A percentile compares a stretch with the other conserved stretches of the same genome.
Evolutionary conservation across 2,329 filamentous ascomycete species (phyloP).

Genomic region (Penicillium italicum): DNA sequence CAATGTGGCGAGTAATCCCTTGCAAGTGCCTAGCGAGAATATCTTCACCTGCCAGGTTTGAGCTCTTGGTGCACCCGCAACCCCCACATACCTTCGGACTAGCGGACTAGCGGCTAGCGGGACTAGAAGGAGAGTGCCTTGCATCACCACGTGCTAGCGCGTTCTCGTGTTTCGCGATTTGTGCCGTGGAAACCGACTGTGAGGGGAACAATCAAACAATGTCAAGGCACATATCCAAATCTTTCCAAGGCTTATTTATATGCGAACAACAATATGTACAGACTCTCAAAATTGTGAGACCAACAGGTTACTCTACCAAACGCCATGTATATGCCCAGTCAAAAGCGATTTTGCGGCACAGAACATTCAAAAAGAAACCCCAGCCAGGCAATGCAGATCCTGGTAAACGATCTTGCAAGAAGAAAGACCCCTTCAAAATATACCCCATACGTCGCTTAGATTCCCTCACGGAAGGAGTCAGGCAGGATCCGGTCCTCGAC

Average conservation of each 20-base stretch:
- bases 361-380: slow-evolving; percentile 2
- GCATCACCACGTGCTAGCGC: slow-evolving; percentile 5
- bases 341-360: background rate
- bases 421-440: background rate
- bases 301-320: slow-evolving; percentile 2
- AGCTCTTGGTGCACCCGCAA: slow-evolving; percentile 2
- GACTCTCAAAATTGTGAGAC: background rate
- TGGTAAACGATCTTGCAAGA: background rate
- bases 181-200: background rate
- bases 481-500: slow-evolving; percentile 63
- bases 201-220: background rate
- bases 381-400: slow-evolving; percentile 2
- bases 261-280: slow-evolving; percentile 2
- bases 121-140: background rate
- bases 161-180: slow-evolving; percentile 4
- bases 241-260: background rate
- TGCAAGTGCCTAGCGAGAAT: background rate
- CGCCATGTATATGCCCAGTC: slow-evolving; percentile 1
- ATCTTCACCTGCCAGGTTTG: slow-evolving; percentile 1
- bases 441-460: slow-evolving; percentile 34
- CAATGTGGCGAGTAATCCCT: slow-evolving; percentile 10
- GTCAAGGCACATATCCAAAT: background rate
- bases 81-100: slow-evolving; percentile 1
- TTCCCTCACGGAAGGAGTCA: slow-evolving; percentile 44
- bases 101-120: background rate